Conservation (phyloP, 441 rosid species). For the Syzygium syzygioides region DNA sequence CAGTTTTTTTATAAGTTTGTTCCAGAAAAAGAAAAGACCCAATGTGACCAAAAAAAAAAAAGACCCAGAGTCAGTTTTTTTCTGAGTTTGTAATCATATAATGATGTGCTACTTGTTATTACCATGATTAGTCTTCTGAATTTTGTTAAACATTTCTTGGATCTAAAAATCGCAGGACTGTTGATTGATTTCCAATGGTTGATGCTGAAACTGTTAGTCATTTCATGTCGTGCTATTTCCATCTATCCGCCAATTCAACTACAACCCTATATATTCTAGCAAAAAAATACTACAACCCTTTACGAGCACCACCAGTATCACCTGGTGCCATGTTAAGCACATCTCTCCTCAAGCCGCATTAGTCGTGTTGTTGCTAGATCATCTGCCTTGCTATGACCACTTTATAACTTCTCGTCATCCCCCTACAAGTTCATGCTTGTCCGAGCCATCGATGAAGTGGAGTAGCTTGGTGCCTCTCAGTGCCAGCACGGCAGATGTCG, state of each 20-base stretch:
- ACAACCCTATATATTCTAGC: background rate
- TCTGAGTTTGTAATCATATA: background rate
- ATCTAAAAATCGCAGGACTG: constrained; percentile 24
- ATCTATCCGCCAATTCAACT: constrained; percentile 20
- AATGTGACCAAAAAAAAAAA: too few relatives aligned
- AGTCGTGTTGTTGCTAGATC: constrained; percentile 30
- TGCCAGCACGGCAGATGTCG: constrained; percentile 28
- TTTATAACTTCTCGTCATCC: constrained; percentile 44
- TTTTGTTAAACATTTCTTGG: background rate
- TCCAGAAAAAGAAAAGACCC: background rate
- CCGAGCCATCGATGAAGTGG: constrained; percentile 31
- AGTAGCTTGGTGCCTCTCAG: constrained; percentile 19
- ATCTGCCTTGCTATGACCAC: constrained; percentile 50
- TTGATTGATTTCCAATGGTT: constrained; percentile 5
- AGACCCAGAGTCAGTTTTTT: background rate
- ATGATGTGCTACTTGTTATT: background rate
- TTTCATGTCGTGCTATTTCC: constrained; percentile 12
- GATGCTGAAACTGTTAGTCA: background rate
- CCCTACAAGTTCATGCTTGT: constrained; percentile 45
- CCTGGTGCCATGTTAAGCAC: constrained; percentile 32
- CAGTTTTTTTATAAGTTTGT: background rate
- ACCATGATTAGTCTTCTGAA: background rate
- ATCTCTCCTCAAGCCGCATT: constrained; percentile 37
- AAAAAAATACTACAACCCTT: background rate
- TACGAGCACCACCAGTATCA: constrained; percentile 14